These are phyloP conservation scores for Tylopilus sp. DNA, from an alignment of 1,284 basidiomycete genomes.

Conservation along the genomic window DNA sequence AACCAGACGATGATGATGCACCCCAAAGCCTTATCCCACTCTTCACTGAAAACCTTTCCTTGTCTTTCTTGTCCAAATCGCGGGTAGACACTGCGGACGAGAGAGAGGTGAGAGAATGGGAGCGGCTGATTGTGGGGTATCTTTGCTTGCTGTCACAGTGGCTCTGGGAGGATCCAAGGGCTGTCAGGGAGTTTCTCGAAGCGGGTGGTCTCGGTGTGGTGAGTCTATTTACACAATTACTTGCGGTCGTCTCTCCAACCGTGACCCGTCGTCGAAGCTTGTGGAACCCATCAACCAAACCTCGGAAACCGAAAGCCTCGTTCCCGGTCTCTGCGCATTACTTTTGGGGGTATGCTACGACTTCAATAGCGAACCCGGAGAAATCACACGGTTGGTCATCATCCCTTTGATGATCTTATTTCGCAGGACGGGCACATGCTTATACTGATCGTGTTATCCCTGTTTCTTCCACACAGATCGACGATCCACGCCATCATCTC, in stretches of 20 bases:
- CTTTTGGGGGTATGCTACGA: slow-evolving; percentile 93
- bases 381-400: slow-evolving; percentile 71
- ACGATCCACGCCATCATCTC: slow-evolving; percentile 87
- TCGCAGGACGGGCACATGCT: not conserved
- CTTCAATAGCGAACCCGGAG: slow-evolving; percentile 89
- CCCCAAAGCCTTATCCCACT: slow-evolving; percentile 68
- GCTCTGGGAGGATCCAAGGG: slow-evolving; percentile 94
- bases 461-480: slow-evolving; percentile 43
- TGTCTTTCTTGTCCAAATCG: slow-evolving; percentile 64
- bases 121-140: slow-evolving; percentile 84
- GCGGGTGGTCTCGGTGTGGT: slow-evolving; percentile 90
- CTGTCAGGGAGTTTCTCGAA: slow-evolving; percentile 86
- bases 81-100: slow-evolving; percentile 63
- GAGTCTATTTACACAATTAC: slow-evolving; percentile 35
- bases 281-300: slow-evolving; percentile 94
- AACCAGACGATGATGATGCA: slow-evolving; percentile 51
- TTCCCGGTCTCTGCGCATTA: slow-evolving; percentile 91
- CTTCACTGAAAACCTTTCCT: slow-evolving; percentile 68
- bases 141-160: slow-evolving; percentile 82
- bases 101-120: slow-evolving; percentile 78
- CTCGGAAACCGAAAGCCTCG: slow-evolving; percentile 79
- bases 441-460: not conserved
- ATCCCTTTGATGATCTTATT: not conserved
- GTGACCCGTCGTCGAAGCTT: slow-evolving; percentile 48
- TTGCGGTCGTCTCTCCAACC: not conserved